These are phyloP conservation scores for Physcomitrellopsis africana DNA, from an alignment of 225 moss, liverwort and hornwort genomes.

Conservation along the genomic window DNA sequence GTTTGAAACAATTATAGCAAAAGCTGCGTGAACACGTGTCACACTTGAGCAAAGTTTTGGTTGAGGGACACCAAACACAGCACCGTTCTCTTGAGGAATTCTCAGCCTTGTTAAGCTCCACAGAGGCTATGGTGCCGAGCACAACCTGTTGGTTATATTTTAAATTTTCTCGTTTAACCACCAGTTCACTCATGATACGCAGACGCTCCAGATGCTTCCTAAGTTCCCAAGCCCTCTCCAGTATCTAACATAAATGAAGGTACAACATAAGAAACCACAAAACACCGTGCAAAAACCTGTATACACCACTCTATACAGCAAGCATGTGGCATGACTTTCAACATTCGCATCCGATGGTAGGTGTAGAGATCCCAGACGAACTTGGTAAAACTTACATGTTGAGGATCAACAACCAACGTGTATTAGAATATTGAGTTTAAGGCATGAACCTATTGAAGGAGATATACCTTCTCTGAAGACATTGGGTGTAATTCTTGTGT, in stretches of 20 bases:
- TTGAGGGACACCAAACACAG: constrained; percentile 73
- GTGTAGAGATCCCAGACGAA: no score
- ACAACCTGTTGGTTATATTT: constrained; percentile 56
- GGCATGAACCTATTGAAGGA: neutral
- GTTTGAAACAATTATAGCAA: constrained; percentile 78
- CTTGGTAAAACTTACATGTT: no score
- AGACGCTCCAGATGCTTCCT: constrained; percentile 56
- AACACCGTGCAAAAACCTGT: neutral
- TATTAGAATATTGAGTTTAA: no score
- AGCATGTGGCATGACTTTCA: no score
- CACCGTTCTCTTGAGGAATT: constrained; percentile 23
- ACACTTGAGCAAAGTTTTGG: constrained; percentile 55
- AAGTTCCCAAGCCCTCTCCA: constrained; percentile 47
- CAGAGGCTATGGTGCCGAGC: constrained; percentile 47
- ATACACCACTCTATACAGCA: no score
- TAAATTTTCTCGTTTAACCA: constrained; percentile 65
- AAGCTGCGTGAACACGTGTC: constrained; percentile 62
- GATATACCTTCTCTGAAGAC: constrained; percentile 44
- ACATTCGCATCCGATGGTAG: no score
- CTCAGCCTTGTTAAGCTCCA: constrained; percentile 45
- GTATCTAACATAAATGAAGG: constrained; percentile 36
- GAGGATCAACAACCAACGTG: no score
- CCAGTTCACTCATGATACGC: constrained; percentile 52
- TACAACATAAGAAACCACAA: neutral
- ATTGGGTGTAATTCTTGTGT: constrained; percentile 34